Base-by-base conservation (phyloP, 371 early-diverging fungal genomes). In the Blakeslea trispora region DNA sequence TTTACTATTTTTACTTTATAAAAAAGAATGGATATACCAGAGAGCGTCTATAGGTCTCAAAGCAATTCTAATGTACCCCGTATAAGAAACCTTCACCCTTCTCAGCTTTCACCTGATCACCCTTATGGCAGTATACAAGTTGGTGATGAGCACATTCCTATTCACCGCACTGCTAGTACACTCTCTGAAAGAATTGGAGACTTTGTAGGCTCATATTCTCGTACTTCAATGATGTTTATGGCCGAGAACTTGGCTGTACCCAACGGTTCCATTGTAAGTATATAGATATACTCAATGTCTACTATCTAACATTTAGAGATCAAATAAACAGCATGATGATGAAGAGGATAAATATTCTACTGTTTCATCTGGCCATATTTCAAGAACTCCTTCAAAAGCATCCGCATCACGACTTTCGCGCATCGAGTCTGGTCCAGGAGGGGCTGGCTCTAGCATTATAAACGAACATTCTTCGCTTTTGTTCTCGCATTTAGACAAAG, bases 211-310 rank as follows among this genome's bases (percentile, higher is more conserved):
- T 75, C 79, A 8, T 79, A 74, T 49, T 75, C 79, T 18, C 57
- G 79, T n/a, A 74, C 79, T 1, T 71, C 76, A 0, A 61, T 79
- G 45, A 79, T 74, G 71, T 72, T 63, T 54, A 75, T 79, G 79
- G 79, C 76, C 10, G 79, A 79, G 43, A 79, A 79, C 50, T 31
- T 79, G 23, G 50, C 72, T 13, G 64, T 75, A n/a, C 69, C 56
- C 32, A 43, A 53, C 47, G 52, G 57, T 19, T 45, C 56, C 9
- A 17, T 57, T 45, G 64, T 64, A 55, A 64, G 49, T 49, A 8
- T 48, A 21, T 3, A 10, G 19, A n/a, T n/a, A n/a, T n/a, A n/a
- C n/a, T n/a, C n/a, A n/a, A n/a, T n/a, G n/a, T n/a, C n/a, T n/a
- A n/a, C n/a, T n/a, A n/a, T 13, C 19, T 45, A 1, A 15, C 14